These are phyloP conservation scores for Solanum medicagineum DNA, from an alignment of 257 asterid genomes.

Conservation along the genomic window DNA sequence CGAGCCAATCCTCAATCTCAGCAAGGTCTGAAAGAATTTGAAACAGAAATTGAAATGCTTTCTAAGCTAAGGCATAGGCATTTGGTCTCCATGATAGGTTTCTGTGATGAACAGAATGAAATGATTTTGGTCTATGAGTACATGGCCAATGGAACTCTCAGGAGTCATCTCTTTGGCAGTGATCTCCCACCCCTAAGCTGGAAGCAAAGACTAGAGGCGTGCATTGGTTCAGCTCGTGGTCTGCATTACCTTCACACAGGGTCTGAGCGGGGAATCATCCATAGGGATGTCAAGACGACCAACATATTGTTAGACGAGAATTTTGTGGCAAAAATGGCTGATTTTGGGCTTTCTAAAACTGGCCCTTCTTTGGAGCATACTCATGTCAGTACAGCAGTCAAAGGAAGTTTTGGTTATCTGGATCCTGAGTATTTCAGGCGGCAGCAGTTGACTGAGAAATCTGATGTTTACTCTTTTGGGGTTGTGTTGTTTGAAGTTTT, in stretches of 20 bases:
- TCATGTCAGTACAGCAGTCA: conserved; percentile 85
- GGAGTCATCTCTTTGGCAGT: conserved; percentile 71
- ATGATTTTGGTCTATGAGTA: conserved; percentile 92
- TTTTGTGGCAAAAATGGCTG: conserved; percentile 76
- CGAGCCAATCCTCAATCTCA: conserved; percentile 82
- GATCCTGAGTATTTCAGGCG: conserved; percentile 81
- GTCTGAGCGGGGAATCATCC: conserved; percentile 71
- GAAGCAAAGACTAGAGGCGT: conserved; percentile 68
- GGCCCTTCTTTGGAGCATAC: conserved; percentile 84
- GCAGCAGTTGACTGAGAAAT: conserved; percentile 77
- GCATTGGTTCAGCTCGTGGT: conserved; percentile 81
- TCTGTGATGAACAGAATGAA: conserved; percentile 74
- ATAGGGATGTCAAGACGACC: conserved; percentile 80
- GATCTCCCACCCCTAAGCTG: conserved; percentile 52
- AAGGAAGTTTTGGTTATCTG: conserved; percentile 83
- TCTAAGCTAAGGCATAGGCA: conserved; percentile 76
- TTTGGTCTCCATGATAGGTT: conserved; percentile 76
- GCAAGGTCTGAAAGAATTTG: conserved; percentile 73
- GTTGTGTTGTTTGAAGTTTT: conserved; percentile 66
- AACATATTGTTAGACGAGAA: conserved; percentile 64
- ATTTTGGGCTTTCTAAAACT: conserved; percentile 76
- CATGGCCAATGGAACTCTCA: conserved; percentile 71
- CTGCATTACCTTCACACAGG: conserved; percentile 88
- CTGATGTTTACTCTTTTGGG: conserved; percentile 85
- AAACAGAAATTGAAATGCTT: conserved; percentile 75